phyloP scores from a whole-genome alignment of 257 asterid species.

The Rehmannia glutinosa region DNA sequence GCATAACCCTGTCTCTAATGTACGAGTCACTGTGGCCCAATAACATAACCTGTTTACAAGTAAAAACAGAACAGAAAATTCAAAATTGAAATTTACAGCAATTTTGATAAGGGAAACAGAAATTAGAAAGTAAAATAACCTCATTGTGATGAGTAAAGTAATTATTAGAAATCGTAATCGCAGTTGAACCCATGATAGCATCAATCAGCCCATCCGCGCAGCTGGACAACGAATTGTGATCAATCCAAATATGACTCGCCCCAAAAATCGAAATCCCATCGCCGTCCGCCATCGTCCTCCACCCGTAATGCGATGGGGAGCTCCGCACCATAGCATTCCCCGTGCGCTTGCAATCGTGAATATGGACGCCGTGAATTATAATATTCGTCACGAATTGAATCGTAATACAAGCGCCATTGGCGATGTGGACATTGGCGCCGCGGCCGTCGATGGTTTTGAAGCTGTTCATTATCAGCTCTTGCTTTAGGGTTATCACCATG shows the following conservation, averaged over 20 bases:
- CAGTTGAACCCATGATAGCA: conserved; percentile 86
- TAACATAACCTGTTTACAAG: conserved; percentile 28
- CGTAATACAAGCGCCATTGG: conserved; percentile 68
- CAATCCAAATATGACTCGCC: conserved; percentile 80
- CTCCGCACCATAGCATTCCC: conserved; percentile 91
- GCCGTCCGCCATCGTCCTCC: conserved; percentile 89
- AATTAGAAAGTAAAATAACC: conserved; percentile 29
- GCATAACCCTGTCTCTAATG: conserved; percentile 37
- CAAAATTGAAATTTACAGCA: not conserved
- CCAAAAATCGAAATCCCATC: conserved; percentile 82
- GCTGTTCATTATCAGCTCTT: conserved; percentile 82
- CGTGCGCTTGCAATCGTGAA: conserved; percentile 68
- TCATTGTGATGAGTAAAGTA: conserved; percentile 85
- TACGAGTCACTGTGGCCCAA: conserved; percentile 45
- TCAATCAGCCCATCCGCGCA: conserved; percentile 89
- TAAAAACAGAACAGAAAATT: not conserved
- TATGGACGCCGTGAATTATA: conserved; percentile 77
- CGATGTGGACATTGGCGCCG: conserved; percentile 76
- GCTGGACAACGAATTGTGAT: conserved; percentile 70
- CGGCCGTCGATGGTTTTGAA: conserved; percentile 91
- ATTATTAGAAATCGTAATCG: conserved; percentile 81
- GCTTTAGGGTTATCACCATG: conserved; percentile 74
- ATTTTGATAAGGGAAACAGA: not conserved
- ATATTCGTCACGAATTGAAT: conserved; percentile 68
- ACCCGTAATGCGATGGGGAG: conserved; percentile 69